Evolutionary conservation across 192 early-diverging fungal species (phyloP).

Genomic region (Coemansia sp.): DNA sequence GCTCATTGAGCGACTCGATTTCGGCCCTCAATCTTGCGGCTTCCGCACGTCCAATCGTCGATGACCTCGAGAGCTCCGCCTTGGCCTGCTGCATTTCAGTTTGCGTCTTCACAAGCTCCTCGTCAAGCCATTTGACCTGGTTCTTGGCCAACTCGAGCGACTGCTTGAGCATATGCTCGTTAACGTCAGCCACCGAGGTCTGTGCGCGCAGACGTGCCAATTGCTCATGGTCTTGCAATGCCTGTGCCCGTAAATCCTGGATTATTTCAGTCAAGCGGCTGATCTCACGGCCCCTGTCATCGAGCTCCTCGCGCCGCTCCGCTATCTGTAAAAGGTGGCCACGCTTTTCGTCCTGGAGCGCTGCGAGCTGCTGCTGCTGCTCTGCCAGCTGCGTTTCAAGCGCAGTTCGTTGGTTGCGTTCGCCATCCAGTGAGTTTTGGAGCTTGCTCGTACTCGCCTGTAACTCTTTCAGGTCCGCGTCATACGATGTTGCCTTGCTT

Average conservation of each 20-base stretch:
- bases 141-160: constrained; percentile 62
- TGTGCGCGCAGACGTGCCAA: constrained; percentile 40
- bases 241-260: constrained; percentile 29
- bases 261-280: constrained; percentile 22
- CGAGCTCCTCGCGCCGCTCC: constrained; percentile 45
- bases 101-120: constrained; percentile 61
- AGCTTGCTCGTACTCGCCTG: constrained; percentile 13
- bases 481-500: constrained; percentile 8
- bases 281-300: constrained; percentile 23
- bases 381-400: constrained; percentile 10
- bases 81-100: constrained; percentile 45
- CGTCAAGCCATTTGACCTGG: constrained; percentile 67
- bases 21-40: constrained; percentile 56
- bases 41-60: constrained; percentile 44
- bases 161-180: constrained; percentile 59
- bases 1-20: constrained; percentile 58
- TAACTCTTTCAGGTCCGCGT: constrained; percentile 19
- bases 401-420: constrained; percentile 9
- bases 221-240: constrained; percentile 33
- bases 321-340: constrained; percentile 35
- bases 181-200: constrained; percentile 39
- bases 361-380: constrained; percentile 16
- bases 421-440: background rate
- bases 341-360: constrained; percentile 45
- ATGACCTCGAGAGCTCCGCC: constrained; percentile 28